Percentiles rank a stretch among this genome's conserved stretches.
These are phyloP conservation scores for Daedalea quercina DNA, from an alignment of 768 basidiomycete genomes.

Conservation along the genomic window DNA sequence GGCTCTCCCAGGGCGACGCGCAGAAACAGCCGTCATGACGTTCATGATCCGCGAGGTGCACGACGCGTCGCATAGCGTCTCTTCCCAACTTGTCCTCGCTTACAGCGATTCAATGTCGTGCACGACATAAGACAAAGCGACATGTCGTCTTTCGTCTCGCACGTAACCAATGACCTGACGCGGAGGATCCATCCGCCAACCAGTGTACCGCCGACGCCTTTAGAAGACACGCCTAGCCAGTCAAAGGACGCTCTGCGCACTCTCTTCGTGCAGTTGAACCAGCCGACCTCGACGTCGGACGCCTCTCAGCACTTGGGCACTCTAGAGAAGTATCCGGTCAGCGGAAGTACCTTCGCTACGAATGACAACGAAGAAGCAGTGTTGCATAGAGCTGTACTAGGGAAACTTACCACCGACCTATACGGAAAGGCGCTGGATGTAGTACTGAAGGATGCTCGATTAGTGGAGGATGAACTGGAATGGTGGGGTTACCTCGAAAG, in stretches of 20 bases:
- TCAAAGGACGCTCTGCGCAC: constrained; percentile 30
- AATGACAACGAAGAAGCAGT: constrained; percentile 25
- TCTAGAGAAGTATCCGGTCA: constrained; percentile 20
- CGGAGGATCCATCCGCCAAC: neutral
- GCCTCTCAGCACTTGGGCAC: constrained; percentile 24
- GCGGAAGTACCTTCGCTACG: neutral
- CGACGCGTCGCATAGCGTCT: neutral
- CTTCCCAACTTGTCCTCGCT: no score
- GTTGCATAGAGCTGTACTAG: constrained; percentile 37
- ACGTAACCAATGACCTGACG: constrained; percentile 1
- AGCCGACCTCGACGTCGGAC: constrained; percentile 19
- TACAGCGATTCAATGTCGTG: neutral
- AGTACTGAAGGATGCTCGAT: constrained; percentile 44
- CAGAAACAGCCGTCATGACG: no score
- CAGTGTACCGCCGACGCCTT: constrained; percentile 5
- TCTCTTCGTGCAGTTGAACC: constrained; percentile 33
- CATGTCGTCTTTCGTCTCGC: constrained; percentile 4
- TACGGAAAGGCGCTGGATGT: constrained; percentile 55
- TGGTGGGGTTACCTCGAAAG: constrained; percentile 80
- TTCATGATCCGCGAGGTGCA: neutral
- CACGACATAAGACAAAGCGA: neutral
- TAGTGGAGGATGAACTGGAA: constrained; percentile 69
- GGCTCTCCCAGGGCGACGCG: neutral
- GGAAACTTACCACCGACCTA: constrained; percentile 45
- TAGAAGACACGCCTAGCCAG: constrained; percentile 3